phyloP scores from a whole-genome alignment of 148 eudicot species.

The Rhododendron mucronatum region DNA sequence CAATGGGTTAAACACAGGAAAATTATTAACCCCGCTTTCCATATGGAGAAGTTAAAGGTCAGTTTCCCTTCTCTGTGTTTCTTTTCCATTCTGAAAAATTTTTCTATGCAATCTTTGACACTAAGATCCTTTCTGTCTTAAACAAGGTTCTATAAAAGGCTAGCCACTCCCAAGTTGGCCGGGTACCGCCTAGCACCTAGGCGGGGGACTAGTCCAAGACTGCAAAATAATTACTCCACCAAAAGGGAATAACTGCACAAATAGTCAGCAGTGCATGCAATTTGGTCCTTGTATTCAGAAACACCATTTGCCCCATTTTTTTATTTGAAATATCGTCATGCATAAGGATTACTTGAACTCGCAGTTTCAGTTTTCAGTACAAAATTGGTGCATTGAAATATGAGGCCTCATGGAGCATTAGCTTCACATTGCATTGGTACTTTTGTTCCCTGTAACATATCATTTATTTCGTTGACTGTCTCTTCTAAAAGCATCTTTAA shows the following conservation, averaged over 20 bases:
- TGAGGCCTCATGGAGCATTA: background rate
- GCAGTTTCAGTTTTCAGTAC: background rate
- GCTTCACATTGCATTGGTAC: background rate
- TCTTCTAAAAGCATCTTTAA: background rate
- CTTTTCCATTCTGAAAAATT: background rate
- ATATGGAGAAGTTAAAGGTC: conserved; percentile 27
- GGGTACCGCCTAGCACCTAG: no score
- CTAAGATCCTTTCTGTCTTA: background rate
- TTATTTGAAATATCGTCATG: background rate
- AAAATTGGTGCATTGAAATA: background rate
- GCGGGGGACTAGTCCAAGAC: no score
- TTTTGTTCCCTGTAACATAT: background rate
- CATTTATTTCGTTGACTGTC: background rate
- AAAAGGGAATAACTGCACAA: background rate
- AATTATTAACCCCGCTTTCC: conserved; percentile 30
- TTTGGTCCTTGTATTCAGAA: background rate
- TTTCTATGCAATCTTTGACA: background rate
- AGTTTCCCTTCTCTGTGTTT: background rate
- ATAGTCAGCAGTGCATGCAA: background rate
- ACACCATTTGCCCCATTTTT: background rate
- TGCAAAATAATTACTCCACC: no score
- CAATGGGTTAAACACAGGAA: conserved; percentile 27
- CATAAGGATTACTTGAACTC: background rate
- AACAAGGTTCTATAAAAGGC: no score
- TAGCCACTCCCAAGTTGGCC: no score